These are phyloP conservation scores for Linum usitatissimum DNA, from an alignment of 345 rosid species.

Conservation along the genomic window DNA sequence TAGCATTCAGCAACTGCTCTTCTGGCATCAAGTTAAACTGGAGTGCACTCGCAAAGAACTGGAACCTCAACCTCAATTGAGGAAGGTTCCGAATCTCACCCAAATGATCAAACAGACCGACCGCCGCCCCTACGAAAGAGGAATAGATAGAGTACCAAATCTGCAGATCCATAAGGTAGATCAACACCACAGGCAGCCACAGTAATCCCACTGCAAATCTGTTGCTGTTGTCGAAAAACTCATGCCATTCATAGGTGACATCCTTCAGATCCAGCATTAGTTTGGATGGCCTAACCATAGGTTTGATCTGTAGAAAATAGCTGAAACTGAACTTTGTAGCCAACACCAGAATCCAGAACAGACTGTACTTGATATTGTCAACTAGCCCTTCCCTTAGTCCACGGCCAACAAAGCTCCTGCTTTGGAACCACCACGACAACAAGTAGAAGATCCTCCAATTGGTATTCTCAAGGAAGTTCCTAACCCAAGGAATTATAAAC, in stretches of 20 bases:
- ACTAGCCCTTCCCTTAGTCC: conserved; percentile 78
- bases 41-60: conserved; percentile 94
- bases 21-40: conserved; percentile 96
- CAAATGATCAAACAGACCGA: conserved; percentile 81
- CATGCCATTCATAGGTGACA: conserved; percentile 61
- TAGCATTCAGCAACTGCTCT: conserved; percentile 76
- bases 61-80: conserved; percentile 85
- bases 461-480: conserved; percentile 80
- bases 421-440: conserved; percentile 76
- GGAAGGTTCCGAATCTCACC: conserved; percentile 89
- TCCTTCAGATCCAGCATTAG: conserved; percentile 28
- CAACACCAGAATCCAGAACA: conserved; percentile 73
- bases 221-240: conserved; percentile 42
- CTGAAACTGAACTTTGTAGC: conserved; percentile 77
- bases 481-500: conserved; percentile 76
- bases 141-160: conserved; percentile 91
- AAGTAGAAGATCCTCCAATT: conserved; percentile 62
- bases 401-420: conserved; percentile 67
- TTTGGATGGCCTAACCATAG: conserved; percentile 66
- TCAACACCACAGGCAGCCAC: conserved; percentile 77
- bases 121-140: conserved; percentile 72
- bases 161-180: conserved; percentile 89
- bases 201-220: conserved; percentile 64
- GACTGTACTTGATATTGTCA: conserved; percentile 62
- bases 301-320: conserved; percentile 77